Evolutionary conservation across 2,329 filamentous ascomycete species (phyloP), one percentile per base, ranked within the genome.

Genomic region (Ceratocystiopsis sp.): DNA sequence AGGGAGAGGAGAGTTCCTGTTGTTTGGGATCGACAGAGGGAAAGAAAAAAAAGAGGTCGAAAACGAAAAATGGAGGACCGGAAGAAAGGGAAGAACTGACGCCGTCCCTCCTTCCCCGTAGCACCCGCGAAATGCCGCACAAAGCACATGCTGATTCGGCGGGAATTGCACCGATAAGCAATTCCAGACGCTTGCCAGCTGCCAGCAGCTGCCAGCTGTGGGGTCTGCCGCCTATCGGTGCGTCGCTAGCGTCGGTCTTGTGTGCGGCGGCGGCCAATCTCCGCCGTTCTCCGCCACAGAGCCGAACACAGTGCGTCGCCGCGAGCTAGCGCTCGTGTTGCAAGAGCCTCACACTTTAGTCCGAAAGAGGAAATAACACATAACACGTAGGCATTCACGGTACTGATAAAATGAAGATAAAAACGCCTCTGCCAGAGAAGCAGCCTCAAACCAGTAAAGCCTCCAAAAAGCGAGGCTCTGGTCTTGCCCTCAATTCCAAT

Each of bases 251-350:
- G 47, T 49, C 47, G 49, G 47, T 38, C 38, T 38, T 29, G 14
- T 14, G 11, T 16, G 8, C 42, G 41, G 36, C 35, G 34, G 47
- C 47, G 44, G 47, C 39, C 46, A 47, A 50, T 46, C 48, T 50
- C 49, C 47, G 47, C 47, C 49, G 45, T 44, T 45, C 37, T 47
- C 48, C 47, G 49, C 42, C 33, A 35, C 46, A 45, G 45, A 37
- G 43, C 42, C 42, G 38, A 46, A 37, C 25, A 29, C 25, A 29
- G 25, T 29, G 25, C 25, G 25, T 29, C 10, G 25, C 10, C 10
- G 25, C 25, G 2, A 29, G 25, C 10, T 29, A 9, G 7, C 7
- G 6, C 10, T 29, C 25, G 25, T 29, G 25, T 10, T 8, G 21
- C 21, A n/a, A 21, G 25, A 29, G 25, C 25, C 25, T 29, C 25